These are phyloP conservation scores for Tetrahymena malaccensis DNA, from an alignment of 73 alveolate species.

Conservation along the genomic window DNA sequence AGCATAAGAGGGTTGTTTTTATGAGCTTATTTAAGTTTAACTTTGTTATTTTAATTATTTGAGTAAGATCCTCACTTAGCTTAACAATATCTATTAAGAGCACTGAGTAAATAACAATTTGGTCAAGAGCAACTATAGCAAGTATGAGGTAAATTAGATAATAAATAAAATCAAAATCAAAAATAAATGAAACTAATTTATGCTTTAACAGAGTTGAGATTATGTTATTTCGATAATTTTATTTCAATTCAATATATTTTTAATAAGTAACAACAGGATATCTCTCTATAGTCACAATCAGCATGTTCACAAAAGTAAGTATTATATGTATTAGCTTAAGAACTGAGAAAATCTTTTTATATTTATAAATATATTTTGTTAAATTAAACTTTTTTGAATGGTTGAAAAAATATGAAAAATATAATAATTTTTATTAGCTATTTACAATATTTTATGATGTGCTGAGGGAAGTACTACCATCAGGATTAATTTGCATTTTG, in stretches of 20 bases:
- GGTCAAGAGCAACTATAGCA: background rate
- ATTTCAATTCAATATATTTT: background rate
- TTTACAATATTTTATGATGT: background rate
- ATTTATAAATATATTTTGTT: background rate
- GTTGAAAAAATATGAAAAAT: too few relatives aligned
- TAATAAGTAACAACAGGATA: slow-evolving; percentile 13
- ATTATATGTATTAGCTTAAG: background rate
- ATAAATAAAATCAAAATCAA: background rate
- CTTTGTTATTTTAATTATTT: slow-evolving; percentile 15
- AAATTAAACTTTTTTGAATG: too few relatives aligned
- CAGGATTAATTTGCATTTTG: background rate
- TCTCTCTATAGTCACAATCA: background rate
- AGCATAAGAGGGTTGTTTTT: slow-evolving; percentile 20
- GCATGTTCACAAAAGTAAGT: background rate
- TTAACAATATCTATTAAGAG: slow-evolving; percentile 35
- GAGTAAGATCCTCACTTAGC: slow-evolving; percentile 12
- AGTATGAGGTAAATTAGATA: background rate
- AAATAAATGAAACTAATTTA: background rate
- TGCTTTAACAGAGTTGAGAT: background rate
- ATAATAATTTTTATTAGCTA: background rate
- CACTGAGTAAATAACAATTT: background rate
- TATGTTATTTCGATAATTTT: background rate
- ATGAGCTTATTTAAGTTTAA: slow-evolving; percentile 16
- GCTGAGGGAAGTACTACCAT: background rate
- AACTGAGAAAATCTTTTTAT: background rate